Base-by-base conservation (phyloP, 345 rosid genomes). In the Gossypium australe region DNA sequence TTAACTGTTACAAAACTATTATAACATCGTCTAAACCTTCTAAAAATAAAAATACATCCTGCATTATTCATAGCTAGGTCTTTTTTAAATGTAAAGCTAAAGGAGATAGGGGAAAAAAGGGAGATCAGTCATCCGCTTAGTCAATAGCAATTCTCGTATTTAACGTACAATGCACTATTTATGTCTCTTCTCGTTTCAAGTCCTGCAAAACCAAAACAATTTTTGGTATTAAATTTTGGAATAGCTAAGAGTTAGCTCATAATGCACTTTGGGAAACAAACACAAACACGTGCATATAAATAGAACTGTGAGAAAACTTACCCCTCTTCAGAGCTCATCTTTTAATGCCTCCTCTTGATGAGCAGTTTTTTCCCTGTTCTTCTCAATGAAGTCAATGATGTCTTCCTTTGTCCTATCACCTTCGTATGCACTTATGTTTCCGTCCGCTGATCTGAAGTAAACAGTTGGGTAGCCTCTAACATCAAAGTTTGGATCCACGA, bases 401-500 rank as follows among this genome's bases (percentile, higher is more conserved):
- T 83, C 94, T 75, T 93, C 98, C 79, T 93, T 93, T 51, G 89
- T 85, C 83, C 97, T 90, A 61, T 67, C 85, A 20, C 97, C 99
- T 0, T 91, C 93, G 55, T 95, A 95, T 18, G 44, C 67, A 62
- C 84, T 82, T 77, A 85, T 1, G 12, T 85, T 88, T 78, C 99
- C 99, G 44, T 82, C 81, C 0, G 91, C 84, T n/a, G 98, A 86
- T 78, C 84, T 88, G 71, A 95, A 91, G 92, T 81, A 91, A 52
- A 95, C 1, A 0, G 97, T 90, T 1, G 99, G 99, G 85, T 81
- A 95, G 47, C 98, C 98, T 80, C 85, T 79, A 59, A 95, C 97
- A 4, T 91, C 91, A 41, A 91, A 95, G 16, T 84, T 71, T 59
- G 81, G 92, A n/a, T 11, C 71, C n/a, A 86, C 86, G 75, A 86